Base-by-base conservation (phyloP, 768 basidiomycete genomes). In the Trametes cingulata region DNA sequence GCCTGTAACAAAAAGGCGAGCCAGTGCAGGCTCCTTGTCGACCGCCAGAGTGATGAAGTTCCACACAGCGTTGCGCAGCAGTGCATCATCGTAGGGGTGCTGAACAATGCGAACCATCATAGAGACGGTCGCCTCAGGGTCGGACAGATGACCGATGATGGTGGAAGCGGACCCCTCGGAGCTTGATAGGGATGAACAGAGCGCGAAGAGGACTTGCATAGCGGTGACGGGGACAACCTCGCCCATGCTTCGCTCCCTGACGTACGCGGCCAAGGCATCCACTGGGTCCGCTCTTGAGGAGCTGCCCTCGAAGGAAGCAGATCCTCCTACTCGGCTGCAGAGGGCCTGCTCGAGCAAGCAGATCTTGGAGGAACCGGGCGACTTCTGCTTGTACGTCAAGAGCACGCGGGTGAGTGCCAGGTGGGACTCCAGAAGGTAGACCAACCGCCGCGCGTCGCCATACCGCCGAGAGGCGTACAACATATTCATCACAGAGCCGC, bases 1-100 rank as follows among this genome's bases (percentile, higher is more conserved):
- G 3, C 93, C 93, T 0, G 85, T 81, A 33, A 95, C 86, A 59
- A 95, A 86, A 25, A 97, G 77, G 54, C 85, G 80, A 2, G 90
- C 86, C 5, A 96, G 77, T 0, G 95, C 93, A 0, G 95, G 93
- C 69, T 95, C 93, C 61, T 87, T 88, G 66, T 91, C 87, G 14
- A 95, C 85, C 1, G 91, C 87, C 17, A 91, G 78, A 0, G 90
- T 76, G 39, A 96, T 86, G 63, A 96, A 88, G 62, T 82, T 83
- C 95, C 95, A 98, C 6, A 91, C 84, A 0, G 88, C 82, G 50
- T 82, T 87, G 19, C 90, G 85, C 33, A 92, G 79, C 8, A 80
- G 69, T 19, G 86, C 77, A 42, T 93, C 92, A 29, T 93, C 88
- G 63, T 90, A 92, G 0, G 91, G 90, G 68, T 93, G 87, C 56